These are phyloP conservation scores for Ceratobasidium sp. DNA, from an alignment of 1,284 basidiomycete species.

Conservation along the genomic window DNA sequence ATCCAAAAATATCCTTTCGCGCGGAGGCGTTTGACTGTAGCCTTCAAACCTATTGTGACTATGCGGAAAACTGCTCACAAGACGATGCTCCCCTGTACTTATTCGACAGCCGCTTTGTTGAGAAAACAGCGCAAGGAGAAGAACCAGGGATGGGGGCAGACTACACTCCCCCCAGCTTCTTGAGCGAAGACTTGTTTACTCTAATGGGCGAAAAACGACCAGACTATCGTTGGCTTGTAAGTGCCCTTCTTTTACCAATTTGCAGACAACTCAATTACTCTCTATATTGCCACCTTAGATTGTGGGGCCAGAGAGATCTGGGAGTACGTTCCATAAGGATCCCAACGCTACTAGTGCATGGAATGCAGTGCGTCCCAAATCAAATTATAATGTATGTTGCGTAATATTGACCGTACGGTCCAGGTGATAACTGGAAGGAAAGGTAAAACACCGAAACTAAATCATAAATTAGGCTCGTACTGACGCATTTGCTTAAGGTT, in stretches of 20 bases:
- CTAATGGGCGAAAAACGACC: constrained; percentile 46
- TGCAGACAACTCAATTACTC: neutral
- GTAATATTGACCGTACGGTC: too few species aligned
- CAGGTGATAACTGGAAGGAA: constrained; percentile 34
- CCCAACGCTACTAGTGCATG: constrained; percentile 53
- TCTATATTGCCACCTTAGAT: constrained; percentile 42
- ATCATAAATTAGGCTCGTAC: neutral
- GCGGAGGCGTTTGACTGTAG: constrained; percentile 46
- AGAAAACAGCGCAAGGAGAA: constrained; percentile 41
- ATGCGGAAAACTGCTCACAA: constrained; percentile 43
- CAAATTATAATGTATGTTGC: neutral
- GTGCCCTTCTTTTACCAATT: neutral
- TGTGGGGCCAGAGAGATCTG: constrained; percentile 46
- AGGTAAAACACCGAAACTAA: neutral
- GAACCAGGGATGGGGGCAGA: constrained; percentile 43
- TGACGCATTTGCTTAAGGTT: constrained; percentile 48
- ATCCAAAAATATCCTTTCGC: constrained; percentile 42
- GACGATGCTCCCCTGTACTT: constrained; percentile 49
- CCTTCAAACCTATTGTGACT: constrained; percentile 43
- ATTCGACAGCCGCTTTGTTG: constrained; percentile 47
- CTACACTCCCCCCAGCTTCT: constrained; percentile 45
- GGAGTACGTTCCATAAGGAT: constrained; percentile 50
- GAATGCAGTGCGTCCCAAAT: constrained; percentile 49
- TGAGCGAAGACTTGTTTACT: constrained; percentile 47
- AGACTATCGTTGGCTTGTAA: constrained; percentile 48